phyloP scores from a whole-genome alignment of 768 basidiomycete species.

The Coprinellus aureogranulatus region DNA sequence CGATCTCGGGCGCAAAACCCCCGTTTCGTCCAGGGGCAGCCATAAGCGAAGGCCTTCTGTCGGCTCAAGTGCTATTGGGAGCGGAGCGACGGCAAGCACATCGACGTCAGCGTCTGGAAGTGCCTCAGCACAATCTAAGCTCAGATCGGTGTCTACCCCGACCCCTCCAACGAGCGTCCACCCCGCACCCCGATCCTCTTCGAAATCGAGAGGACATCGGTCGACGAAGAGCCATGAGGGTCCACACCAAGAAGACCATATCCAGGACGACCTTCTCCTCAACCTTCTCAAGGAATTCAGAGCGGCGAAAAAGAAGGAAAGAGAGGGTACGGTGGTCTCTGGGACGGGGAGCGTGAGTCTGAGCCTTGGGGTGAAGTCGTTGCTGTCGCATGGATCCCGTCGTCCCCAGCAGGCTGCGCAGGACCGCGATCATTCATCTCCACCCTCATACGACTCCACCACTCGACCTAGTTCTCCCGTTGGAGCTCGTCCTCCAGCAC shows the following conservation, averaged over 20 bases:
- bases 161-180: not conserved
- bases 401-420: not conserved
- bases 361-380: constrained; percentile 3
- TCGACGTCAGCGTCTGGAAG: not conserved
- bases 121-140: not conserved
- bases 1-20: not conserved
- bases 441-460: not conserved
- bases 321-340: not conserved
- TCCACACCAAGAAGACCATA: not conserved
- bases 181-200: not conserved
- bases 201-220: not conserved
- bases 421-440: not conserved
- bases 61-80: not conserved
- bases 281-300: not conserved
- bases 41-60: not conserved
- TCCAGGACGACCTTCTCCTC: not conserved
- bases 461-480: too few species aligned
- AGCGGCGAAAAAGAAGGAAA: constrained; percentile 1
- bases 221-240: not conserved
- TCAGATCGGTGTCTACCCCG: not conserved
- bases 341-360: not conserved
- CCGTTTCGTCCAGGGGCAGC: not conserved
- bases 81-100: not conserved
- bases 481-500: not conserved
- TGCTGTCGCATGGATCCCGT: not conserved